Conservation (phyloP, 257 asterid genomes). For the Gynochthodes officinalis region DNA sequence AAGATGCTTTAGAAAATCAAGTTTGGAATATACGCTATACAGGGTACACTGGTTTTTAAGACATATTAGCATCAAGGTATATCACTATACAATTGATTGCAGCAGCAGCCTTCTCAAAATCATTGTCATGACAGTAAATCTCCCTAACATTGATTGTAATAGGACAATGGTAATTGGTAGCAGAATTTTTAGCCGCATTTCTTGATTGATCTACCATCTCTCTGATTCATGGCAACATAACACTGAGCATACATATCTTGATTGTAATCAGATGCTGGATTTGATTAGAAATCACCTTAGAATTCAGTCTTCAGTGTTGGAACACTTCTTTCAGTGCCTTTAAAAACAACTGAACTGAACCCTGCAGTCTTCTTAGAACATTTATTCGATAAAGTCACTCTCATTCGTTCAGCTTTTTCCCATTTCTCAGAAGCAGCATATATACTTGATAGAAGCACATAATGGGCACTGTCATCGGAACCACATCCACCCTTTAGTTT, state of each 20-base stretch:
- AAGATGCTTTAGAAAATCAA: neutral
- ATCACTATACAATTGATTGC: neutral
- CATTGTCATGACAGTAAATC: neutral
- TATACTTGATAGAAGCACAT: constrained; percentile 56
- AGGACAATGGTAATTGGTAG: neutral
- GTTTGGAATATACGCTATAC: neutral
- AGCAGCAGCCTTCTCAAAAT: neutral
- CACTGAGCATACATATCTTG: neutral
- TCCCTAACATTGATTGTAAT: no score
- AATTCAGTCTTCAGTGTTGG: neutral
- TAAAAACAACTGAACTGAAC: constrained; percentile 36
- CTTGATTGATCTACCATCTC: neutral
- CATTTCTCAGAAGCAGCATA: constrained; percentile 74
- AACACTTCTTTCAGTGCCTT: constrained; percentile 1
- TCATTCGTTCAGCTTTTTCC: constrained; percentile 66
- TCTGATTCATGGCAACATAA: neutral
- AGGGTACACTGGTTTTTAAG: constrained; percentile 5
- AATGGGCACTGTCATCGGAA: constrained; percentile 34
- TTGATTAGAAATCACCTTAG: neutral
- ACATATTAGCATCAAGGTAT: neutral
- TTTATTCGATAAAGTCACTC: constrained; percentile 36
- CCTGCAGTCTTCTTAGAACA: constrained; percentile 59
- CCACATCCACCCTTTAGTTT: constrained; percentile 22
- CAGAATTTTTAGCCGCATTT: neutral
- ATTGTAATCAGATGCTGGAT: neutral